These are phyloP conservation scores for Tolypocladium nubicola DNA, from an alignment of 2,329 filamentous ascomycete genomes.

Conservation along the genomic window DNA sequence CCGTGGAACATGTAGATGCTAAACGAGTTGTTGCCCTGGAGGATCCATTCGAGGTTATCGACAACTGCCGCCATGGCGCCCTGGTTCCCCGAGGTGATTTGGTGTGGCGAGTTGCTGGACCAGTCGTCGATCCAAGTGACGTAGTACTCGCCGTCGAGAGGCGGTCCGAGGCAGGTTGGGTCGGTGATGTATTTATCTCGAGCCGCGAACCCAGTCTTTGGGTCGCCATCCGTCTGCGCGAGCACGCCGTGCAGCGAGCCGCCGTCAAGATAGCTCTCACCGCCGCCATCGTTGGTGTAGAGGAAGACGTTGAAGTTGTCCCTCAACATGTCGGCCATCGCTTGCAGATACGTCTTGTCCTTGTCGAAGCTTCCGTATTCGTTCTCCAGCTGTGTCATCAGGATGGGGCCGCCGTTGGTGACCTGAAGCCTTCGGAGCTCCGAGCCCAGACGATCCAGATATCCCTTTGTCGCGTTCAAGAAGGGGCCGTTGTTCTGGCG, in stretches of 20 bases:
- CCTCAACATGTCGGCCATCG: constrained; percentile 29
- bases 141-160: constrained; percentile 31
- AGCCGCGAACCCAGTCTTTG: constrained; percentile 14
- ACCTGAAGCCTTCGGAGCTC: constrained; percentile 25
- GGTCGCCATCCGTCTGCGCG: constrained; percentile 34
- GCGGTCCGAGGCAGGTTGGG: constrained; percentile 28
- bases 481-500: constrained; percentile 29
- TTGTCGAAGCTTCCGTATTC: constrained; percentile 38
- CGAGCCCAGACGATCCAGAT: constrained; percentile 16
- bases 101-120: constrained; percentile 20
- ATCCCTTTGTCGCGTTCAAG: constrained; percentile 23
- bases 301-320: constrained; percentile 30
- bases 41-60: constrained; percentile 10
- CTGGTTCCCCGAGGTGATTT: constrained; percentile 20
- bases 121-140: constrained; percentile 5
- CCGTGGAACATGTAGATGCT: constrained; percentile 44
- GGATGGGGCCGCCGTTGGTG: constrained; percentile 31
- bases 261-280: constrained; percentile 29
- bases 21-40: constrained; percentile 22
- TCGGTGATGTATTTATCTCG: constrained; percentile 32
- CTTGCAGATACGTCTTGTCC: constrained; percentile 31
- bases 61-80: neutral
- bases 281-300: constrained; percentile 39
- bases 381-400: constrained; percentile 41
- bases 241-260: constrained; percentile 32